A percentile compares a stretch with the other conserved stretches of the same genome.
Evolutionary conservation across 345 rosid genomes (phyloP).

Genomic region (Cardamine chenopodiifolia): DNA sequence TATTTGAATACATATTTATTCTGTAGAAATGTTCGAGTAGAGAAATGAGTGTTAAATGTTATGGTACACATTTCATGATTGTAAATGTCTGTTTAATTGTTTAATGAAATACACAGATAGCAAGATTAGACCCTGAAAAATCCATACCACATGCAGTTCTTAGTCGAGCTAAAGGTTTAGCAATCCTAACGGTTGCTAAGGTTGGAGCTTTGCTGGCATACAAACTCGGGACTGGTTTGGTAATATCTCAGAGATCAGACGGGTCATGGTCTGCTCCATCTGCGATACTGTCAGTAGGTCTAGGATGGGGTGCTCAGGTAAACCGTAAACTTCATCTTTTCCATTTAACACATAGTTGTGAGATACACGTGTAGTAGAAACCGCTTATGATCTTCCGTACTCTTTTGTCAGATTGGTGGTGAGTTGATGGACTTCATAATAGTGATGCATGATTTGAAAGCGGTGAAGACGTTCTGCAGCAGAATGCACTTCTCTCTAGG

Average conservation of each 20-base stretch:
- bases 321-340: conserved; percentile 32
- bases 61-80: too few species aligned
- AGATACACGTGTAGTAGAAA: not conserved
- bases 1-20: too few species aligned
- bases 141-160: conserved; percentile 83
- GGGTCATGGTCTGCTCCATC: conserved; percentile 99
- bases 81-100: not conserved
- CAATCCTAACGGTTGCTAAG: conserved; percentile 89
- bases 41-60: not conserved
- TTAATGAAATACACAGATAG: conserved; percentile 52
- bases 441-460: conserved; percentile 85
- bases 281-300: conserved; percentile 73
- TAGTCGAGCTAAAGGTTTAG: conserved; percentile 80
- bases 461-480: conserved; percentile 96
- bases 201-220: conserved; percentile 80
- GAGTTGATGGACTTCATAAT: conserved; percentile 96
- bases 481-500: conserved; percentile 95
- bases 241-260: conserved; percentile 74
- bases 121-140: conserved; percentile 78
- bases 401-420: conserved; percentile 69
- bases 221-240: conserved; percentile 89
- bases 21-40: not conserved
- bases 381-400: not conserved
- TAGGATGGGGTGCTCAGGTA: conserved; percentile 99
- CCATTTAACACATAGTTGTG: not conserved